Evolutionary conservation across 2,329 filamentous ascomycete species (phyloP), one percentile per base, ranked within the genome.

Genomic region (Xenosphaeropsis pyriputrescens): DNA sequence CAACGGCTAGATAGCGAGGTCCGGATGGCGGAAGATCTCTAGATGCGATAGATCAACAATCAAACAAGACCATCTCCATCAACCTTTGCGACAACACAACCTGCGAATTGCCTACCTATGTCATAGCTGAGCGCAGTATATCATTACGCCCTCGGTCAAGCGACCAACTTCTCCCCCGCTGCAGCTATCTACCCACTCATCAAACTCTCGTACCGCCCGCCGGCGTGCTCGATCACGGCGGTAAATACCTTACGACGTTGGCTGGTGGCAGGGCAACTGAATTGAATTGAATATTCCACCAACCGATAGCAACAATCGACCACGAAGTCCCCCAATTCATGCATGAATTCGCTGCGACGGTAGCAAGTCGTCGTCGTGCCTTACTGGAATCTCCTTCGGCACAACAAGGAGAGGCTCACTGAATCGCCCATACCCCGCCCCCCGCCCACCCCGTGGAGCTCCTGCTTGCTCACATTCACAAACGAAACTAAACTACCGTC

Each of bases 201-300:
- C 22, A 26, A 9, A 5, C 22, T 9, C 12, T 26, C 22, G n/a
- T n/a, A n/a, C n/a, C n/a, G n/a, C n/a, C 8, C 22, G 12, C 22
- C 22, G 22, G 22, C 22, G 22, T 26, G 22, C 22, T 9, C 22
- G 7, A 26, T 9, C 22, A 26, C 22, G 22, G 22, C 22, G 22
- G 22, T 26, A 26, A 26, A 26, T 26, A 26, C 22, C 22, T 26
- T 5, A 26, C 22, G 8, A 26, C 22, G 22, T 26, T 32, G 14
- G 30, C 19, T 6, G 35, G 22, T 29, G 35, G 35, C 35, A 31
- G 14, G 15, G 35, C 35, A 37, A 37, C 29, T 29, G 19, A 37
- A 15, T 18, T 29, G 26, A 13, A 31, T 31, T 11, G 33, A 13
- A 6, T 18, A 13, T 35, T 35, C 16, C 12, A 35, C 34, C 4